Conservation (phyloP, 139 green algal species). For the Tetradesmus obliquus region DNA sequence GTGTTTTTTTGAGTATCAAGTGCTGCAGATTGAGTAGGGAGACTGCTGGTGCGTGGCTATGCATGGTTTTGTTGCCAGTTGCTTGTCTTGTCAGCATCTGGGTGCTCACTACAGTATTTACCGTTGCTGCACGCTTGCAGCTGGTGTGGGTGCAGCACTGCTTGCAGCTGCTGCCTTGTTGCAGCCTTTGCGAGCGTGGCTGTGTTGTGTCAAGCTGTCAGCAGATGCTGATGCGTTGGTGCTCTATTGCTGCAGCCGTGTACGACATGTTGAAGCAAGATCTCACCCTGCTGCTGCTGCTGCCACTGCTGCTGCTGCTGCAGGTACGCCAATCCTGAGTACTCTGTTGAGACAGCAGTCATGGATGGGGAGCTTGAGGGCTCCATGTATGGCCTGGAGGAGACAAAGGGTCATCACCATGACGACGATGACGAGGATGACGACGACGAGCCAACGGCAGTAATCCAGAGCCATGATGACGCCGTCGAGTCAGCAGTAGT, state of each 20-base stretch:
- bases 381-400: slow-evolving; percentile 58
- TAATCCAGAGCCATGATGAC: not conserved
- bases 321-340: slow-evolving; percentile 54
- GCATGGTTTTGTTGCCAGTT: not conserved
- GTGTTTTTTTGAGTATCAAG: not conserved
- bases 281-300: not conserved
- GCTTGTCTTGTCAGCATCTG: too few relatives aligned
- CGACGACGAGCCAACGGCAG: not conserved
- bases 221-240: too few relatives aligned
- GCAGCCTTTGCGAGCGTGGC: too few relatives aligned
- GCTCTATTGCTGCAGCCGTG: too few relatives aligned
- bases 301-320: not conserved
- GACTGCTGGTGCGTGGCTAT: slow-evolving; percentile 57
- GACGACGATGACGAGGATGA: slow-evolving; percentile 16
- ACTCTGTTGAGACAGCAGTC: slow-evolving; percentile 49
- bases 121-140: too few relatives aligned
- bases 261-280: too few relatives aligned
- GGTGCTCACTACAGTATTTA: too few relatives aligned
- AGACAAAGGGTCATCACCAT: not conserved
- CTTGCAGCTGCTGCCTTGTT: too few relatives aligned
- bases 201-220: too few relatives aligned
- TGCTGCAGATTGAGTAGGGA: slow-evolving; percentile 63
- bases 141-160: too few relatives aligned
- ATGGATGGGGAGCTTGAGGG: slow-evolving; percentile 54
- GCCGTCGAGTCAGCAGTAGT: not conserved